These are phyloP conservation scores for Infundibulicybe gibba DNA, from an alignment of 768 basidiomycete species.

Conservation along the genomic window DNA sequence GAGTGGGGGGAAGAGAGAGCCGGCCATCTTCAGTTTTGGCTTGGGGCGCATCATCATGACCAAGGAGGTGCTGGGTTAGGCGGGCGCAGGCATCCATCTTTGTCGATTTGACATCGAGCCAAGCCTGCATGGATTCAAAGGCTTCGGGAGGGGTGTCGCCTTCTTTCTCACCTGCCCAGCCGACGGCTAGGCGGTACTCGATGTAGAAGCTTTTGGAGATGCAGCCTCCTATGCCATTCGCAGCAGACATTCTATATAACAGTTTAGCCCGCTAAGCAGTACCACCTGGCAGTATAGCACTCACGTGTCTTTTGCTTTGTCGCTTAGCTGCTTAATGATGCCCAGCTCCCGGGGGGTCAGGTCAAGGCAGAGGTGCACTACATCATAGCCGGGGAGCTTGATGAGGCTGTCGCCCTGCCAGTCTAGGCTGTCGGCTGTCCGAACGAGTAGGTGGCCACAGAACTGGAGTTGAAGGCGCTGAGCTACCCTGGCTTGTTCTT, in stretches of 20 bases:
- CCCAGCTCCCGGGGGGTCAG: background rate
- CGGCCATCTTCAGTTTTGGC: slow-evolving; percentile 2
- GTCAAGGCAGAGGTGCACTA: background rate
- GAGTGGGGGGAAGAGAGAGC: slow-evolving; percentile 1
- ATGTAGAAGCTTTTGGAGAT: slow-evolving; percentile 6
- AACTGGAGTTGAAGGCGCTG: slow-evolving; percentile 6
- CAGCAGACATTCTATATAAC: background rate
- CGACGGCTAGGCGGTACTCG: slow-evolving; percentile 6
- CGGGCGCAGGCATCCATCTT: slow-evolving; percentile 7
- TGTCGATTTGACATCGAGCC: slow-evolving; percentile 3
- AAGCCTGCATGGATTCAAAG: slow-evolving; percentile 5
- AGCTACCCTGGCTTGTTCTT: background rate
- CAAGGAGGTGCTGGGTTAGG: slow-evolving; percentile 1
- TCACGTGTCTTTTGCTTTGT: slow-evolving; percentile 3
- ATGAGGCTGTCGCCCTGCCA: background rate
- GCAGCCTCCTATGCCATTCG: background rate
- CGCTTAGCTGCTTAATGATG: background rate
- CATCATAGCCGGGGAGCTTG: background rate
- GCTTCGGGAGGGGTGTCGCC: slow-evolving; percentile 1
- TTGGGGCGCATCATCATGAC: slow-evolving; percentile 1
- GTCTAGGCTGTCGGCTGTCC: slow-evolving; percentile 4
- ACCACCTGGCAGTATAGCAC: too few relatives aligned
- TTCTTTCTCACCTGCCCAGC: background rate
- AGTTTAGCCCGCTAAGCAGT: background rate
- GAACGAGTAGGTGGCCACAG: slow-evolving; percentile 4